Percentiles rank a stretch among this genome's conserved stretches.
Conservation (phyloP, 352 stramenopile species). For the Globisporangium splendens region DNA sequence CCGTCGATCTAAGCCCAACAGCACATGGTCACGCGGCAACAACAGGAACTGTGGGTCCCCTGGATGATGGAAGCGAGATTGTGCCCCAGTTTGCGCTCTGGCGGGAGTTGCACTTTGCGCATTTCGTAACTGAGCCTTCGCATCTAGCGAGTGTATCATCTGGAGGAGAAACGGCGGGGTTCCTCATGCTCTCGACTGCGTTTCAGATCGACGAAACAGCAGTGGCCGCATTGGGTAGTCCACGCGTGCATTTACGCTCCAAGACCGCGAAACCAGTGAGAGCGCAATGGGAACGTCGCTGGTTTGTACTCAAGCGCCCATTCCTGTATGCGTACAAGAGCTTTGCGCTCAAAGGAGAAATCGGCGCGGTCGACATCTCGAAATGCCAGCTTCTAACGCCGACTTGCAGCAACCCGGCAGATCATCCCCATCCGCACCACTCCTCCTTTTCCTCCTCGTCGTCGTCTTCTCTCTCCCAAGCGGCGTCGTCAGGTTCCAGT, state of each 20-base stretch:
- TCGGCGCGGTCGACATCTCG: slow-evolving; percentile 71
- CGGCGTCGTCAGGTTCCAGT: neutral
- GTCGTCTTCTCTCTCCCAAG: neutral
- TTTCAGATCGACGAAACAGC: slow-evolving; percentile 48
- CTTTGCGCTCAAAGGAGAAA: slow-evolving; percentile 60
- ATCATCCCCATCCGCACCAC: neutral
- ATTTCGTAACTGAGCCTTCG: slow-evolving; percentile 62
- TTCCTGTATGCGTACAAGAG: slow-evolving; percentile 78
- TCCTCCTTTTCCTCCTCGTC: slow-evolving; percentile 5
- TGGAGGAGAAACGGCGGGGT: slow-evolving; percentile 63
- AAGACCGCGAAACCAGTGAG: slow-evolving; percentile 6
- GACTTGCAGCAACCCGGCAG: neutral
- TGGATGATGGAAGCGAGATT: slow-evolving; percentile 1
- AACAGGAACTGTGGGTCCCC: neutral
- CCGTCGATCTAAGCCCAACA: slow-evolving; percentile 21
- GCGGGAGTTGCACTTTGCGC: slow-evolving; percentile 10
- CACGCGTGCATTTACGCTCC: neutral
- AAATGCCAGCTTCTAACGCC: slow-evolving; percentile 54
- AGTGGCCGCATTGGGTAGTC: slow-evolving; percentile 12
- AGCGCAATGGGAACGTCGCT: slow-evolving; percentile 58
- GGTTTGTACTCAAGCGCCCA: slow-evolving; percentile 77
- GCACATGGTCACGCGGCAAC: neutral
- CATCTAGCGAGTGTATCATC: slow-evolving; percentile 25
- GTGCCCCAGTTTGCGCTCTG: neutral
- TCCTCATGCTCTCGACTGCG: slow-evolving; percentile 63